Conservation (phyloP, 1,139 yeast genomes). For the Suhomyces yuchorum region DNA sequence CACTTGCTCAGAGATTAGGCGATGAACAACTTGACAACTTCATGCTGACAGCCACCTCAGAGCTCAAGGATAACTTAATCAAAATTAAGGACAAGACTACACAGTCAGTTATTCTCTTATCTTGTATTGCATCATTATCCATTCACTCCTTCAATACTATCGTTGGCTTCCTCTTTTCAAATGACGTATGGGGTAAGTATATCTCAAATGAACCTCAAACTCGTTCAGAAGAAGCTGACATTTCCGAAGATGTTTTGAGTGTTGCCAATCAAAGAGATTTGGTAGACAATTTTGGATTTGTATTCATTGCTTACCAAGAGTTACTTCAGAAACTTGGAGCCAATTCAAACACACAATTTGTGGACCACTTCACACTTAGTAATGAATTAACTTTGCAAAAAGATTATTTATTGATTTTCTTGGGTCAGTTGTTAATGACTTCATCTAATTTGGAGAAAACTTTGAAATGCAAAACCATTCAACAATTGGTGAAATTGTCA, state of each 20-base stretch:
- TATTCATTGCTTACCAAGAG: constrained; percentile 40
- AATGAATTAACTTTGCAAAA: constrained; percentile 47
- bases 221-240: constrained; percentile 17
- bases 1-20: constrained; percentile 40
- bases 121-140: constrained; percentile 51
- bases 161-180: constrained; percentile 36
- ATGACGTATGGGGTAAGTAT: constrained; percentile 43
- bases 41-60: constrained; percentile 50
- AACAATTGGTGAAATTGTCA: constrained; percentile 60
- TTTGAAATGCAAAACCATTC: constrained; percentile 64
- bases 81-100: constrained; percentile 56
- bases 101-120: constrained; percentile 61
- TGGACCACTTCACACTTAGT: constrained; percentile 16
- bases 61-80: constrained; percentile 56
- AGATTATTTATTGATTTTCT: constrained; percentile 64
- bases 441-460: constrained; percentile 69
- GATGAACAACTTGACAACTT: constrained; percentile 32
- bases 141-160: constrained; percentile 48
- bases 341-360: constrained; percentile 14
- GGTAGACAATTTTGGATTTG: constrained; percentile 60
- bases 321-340: constrained; percentile 19
- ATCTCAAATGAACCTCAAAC: constrained; percentile 24
- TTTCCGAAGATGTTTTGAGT: constrained; percentile 37
- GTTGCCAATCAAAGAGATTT: constrained; percentile 61
- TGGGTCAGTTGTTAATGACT: constrained; percentile 68